These are phyloP conservation scores for Tulasnella sp. DNA, from an alignment of 768 basidiomycete genomes.

Conservation along the genomic window DNA sequence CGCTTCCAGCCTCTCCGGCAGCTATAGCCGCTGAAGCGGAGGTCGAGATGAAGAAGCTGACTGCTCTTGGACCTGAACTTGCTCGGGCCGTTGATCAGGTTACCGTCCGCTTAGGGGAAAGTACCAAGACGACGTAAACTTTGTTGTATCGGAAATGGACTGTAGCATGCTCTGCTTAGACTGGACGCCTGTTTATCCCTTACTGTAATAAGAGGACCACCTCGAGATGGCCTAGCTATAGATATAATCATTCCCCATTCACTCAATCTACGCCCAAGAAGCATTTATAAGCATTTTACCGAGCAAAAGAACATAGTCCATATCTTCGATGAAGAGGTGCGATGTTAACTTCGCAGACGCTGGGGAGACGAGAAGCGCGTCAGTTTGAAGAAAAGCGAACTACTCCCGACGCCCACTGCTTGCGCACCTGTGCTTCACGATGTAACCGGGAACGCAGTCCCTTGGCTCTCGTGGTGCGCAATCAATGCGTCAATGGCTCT, in stretches of 20 bases:
- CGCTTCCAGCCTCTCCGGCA: not conserved
- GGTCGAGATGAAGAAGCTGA: not conserved
- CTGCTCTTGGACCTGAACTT: conserved; percentile 2
- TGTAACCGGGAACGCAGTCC: not conserved
- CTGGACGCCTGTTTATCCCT: not conserved
- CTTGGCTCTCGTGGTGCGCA: not conserved
- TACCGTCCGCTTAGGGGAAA: not conserved
- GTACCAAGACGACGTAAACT: not conserved
- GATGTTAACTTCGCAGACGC: not conserved
- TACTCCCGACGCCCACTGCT: not conserved
- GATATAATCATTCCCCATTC: not conserved
- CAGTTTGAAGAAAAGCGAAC: not conserved
- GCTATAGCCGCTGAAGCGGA: not conserved
- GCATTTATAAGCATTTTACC: not conserved
- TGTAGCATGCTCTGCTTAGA: not conserved
- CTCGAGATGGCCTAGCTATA: not conserved
- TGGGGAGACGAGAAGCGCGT: not conserved
- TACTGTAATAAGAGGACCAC: not conserved
- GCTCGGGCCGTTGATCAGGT: conserved; percentile 15
- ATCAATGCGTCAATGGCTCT: not conserved
- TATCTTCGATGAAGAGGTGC: not conserved
- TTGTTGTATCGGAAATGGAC: not conserved
- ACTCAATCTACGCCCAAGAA: not conserved
- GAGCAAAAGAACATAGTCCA: not conserved
- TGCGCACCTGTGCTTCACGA: not conserved